These are phyloP conservation scores for Lasiodiplodia theobromae DNA, from an alignment of 2,329 filamentous ascomycete species.

Conservation along the genomic window DNA sequence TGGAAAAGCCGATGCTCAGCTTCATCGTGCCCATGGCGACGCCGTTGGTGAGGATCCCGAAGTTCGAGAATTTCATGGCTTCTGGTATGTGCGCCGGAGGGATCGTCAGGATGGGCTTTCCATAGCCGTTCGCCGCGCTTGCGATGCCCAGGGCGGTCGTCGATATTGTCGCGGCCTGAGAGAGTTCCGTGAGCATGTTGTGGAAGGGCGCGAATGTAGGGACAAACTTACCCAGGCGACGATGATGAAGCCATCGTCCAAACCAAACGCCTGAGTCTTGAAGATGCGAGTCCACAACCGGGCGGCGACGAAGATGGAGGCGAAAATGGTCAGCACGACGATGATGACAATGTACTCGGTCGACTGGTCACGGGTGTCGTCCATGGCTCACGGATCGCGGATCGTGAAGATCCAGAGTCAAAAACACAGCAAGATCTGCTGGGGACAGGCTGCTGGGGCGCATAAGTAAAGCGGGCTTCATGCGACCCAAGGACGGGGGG, in stretches of 20 bases:
- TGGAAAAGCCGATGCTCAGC: slow-evolving; percentile 40
- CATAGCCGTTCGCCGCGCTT: neutral
- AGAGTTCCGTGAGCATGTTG: neutral
- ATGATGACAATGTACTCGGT: neutral
- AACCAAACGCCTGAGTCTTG: slow-evolving; percentile 12
- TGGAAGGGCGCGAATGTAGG: no score
- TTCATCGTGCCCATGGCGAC: slow-evolving; percentile 38
- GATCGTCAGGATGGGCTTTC: slow-evolving; percentile 6
- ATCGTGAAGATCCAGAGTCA: slow-evolving; percentile 8
- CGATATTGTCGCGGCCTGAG: slow-evolving; percentile 2
- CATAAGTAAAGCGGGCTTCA: slow-evolving; percentile 15
- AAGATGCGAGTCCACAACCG: slow-evolving; percentile 14
- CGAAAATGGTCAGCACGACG: slow-evolving; percentile 3
- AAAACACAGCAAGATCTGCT: neutral
- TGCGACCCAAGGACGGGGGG: neutral
- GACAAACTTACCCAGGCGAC: slow-evolving; percentile 4
- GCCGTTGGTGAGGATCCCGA: slow-evolving; percentile 35
- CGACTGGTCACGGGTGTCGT: neutral
- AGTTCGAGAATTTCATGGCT: slow-evolving; percentile 15
- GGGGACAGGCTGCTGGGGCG: neutral
- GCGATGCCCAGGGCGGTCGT: neutral
- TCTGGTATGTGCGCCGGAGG: slow-evolving; percentile 1
- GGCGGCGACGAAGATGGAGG: slow-evolving; percentile 11
- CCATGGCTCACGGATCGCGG: slow-evolving; percentile 21
- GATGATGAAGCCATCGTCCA: slow-evolving; percentile 23